Evolutionary conservation across 169 alveolate genomes (phyloP), one percentile per base, ranked within the genome.

Genomic region (Amoebophrya sp.): DNA sequence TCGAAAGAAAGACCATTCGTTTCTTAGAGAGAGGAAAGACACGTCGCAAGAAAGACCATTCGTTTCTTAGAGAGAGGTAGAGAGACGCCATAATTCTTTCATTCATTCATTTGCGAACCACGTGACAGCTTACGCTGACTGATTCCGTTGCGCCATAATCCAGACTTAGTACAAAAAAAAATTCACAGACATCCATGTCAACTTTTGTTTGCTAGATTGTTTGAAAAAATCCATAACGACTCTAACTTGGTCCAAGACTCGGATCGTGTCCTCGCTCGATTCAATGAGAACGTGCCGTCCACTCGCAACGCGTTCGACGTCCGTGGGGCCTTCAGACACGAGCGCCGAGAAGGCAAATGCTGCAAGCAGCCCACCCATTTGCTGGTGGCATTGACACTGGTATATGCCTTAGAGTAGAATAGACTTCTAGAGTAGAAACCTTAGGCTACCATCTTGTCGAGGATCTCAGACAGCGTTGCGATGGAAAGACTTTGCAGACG

Each of bases 381-480:
- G 83, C 83, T 65, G 83, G 83, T 65, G 83, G 39, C 38, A 26
- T 36, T 65, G 83, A 36, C 83, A 65, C 83, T 65, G 83, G 83
- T 65, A 65, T 36, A n/a, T n/a, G n/a, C n/a, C n/a, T n/a, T n/a
- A n/a, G n/a, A n/a, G n/a, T n/a, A n/a, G n/a, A n/a, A n/a, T n/a
- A n/a, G n/a, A n/a, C n/a, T n/a, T n/a, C n/a, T n/a, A n/a, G n/a
- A n/a, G n/a, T n/a, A n/a, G n/a, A n/a, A n/a, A n/a, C n/a, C n/a
- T n/a, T n/a, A n/a, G n/a, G n/a, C n/a, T n/a, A n/a, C n/a, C n/a
- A n/a, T n/a, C n/a, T n/a, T n/a, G n/a, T n/a, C n/a, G n/a, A n/a
- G n/a, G n/a, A n/a, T n/a, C n/a, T n/a, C n/a, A n/a, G n/a, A n/a
- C n/a, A n/a, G n/a, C n/a, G n/a, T n/a, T n/a, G n/a, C n/a, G n/a